These are phyloP conservation scores for Blastocrithidia nonstop DNA, from an alignment of 208 protist genomes.

Conservation along the genomic window DNA sequence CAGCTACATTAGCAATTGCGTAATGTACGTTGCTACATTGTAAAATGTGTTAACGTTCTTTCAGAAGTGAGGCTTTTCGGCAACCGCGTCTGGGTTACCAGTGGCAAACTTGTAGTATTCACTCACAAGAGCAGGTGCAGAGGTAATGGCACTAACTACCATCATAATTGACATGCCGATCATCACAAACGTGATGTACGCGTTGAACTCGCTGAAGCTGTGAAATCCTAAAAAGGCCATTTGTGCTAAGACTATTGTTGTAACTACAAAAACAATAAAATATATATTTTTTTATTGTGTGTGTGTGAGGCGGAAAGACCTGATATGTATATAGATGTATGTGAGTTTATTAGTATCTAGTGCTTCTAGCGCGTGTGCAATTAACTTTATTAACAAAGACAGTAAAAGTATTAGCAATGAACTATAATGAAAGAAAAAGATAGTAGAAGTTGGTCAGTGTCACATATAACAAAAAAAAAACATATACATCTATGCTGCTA, in stretches of 20 bases:
- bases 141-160: conserved; percentile 68
- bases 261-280: not conserved
- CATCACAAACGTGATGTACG: conserved; percentile 67
- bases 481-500: too few species aligned
- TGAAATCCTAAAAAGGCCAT: conserved; percentile 23
- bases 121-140: conserved; percentile 56
- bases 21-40: conserved; percentile 42
- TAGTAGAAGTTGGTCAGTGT: too few species aligned
- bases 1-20: conserved; percentile 36
- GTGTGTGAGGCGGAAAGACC: too few species aligned
- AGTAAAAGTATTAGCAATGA: too few species aligned
- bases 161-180: conserved; percentile 81
- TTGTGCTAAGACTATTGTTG: not conserved
- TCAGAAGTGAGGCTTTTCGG: conserved; percentile 37
- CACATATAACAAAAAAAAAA: too few species aligned
- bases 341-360: not conserved
- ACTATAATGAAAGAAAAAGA: too few species aligned
- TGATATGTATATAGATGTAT: conserved; percentile 5
- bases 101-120: conserved; percentile 65
- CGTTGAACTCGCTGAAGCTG: conserved; percentile 36
- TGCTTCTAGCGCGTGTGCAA: too few species aligned
- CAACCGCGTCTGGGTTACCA: conserved; percentile 16
- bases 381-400: too few species aligned
- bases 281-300: conserved; percentile 9
- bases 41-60: conserved; percentile 68